Evolutionary conservation across 176 grass and related monocot genomes (phyloP), one percentile per base, ranked within the genome.

Genomic region (Chloris gayana): DNA sequence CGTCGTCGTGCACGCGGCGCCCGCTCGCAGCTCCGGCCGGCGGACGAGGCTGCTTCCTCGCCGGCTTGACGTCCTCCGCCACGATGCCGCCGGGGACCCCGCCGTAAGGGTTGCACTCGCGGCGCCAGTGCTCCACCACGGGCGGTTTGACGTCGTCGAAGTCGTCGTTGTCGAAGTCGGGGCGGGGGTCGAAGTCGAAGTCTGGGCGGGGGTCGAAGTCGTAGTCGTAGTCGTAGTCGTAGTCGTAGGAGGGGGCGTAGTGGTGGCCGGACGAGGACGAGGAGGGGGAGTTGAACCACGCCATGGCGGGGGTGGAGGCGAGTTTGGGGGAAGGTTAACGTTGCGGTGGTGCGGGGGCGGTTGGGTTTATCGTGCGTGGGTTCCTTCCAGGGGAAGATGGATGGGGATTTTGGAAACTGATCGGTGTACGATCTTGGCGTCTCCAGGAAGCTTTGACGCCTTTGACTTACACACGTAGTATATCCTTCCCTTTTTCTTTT

Each of bases 81-180:
- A 21, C 35, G 1, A 25, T 7, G 35, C n/a, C 37, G 37, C 9
- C 9, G 41, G 41, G 41, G 2, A 12, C 62, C 45, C 18, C 62
- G 60, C 56, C 45, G 58, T 72, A 53, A 42, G 39, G 11, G 1
- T 14, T 24, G 53, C 9, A 6, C 45, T 51, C 83, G 58, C 44
- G 25, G 15, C 7, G 75, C 75, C 83, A 85, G 21, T 85, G 83
- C 84, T 80, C 32, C 46, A 30, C 41, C 46, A 85, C 69, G 0
- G 76, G 14, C 68, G 83, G 76, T 59, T 85, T 85, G 75, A 79
- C 46, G 46, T 85, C 76, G 38, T 46, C 83, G 7, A 24, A 67
- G 24, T 85, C 73, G 82, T 49, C 63, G 30, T 44, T 10, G 41
- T 12, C 11, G 14, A 49, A 18, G 62, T 60, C 24, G 57, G 32